Evolutionary conservation across 2,329 filamentous ascomycete genomes (phyloP), one percentile per base, ranked within the genome.

Genomic region (Apiospora aurea): DNA sequence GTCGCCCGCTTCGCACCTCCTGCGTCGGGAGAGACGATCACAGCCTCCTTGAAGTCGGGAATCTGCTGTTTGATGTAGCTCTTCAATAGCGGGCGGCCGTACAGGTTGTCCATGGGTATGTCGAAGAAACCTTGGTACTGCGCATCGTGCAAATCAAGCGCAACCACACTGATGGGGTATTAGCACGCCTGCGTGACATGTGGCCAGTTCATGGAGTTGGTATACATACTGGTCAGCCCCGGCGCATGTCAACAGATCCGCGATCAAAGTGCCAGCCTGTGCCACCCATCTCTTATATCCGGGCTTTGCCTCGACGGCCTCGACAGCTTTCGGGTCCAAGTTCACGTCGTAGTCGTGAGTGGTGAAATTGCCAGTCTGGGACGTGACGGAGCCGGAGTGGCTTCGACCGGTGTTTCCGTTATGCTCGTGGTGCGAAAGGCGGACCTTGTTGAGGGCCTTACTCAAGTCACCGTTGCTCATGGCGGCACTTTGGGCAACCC

Each of bases 91-190:
- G 93, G 92, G 77, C 93, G 91, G 71, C 92, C 96, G 84, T 98
- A 98, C 24, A 99, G 88, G 81, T 99, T 99, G 85, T 99, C 96
- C 71, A 99, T 96, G 2, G 96, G 96, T 72, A 98, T 97, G 80
- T 99, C 96, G 80, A 99, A 98, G 87, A 98, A 99, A 70, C 96
- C 96, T 83, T 99, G 96, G 80, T 98, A 98, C 83, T 99, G 95
- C 57, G 94, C 93, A 82, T 98, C 96, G 81, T 96, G 94, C 70
- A 99, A 88, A 80, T 99, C 96, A 93, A 99, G 97, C 44, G 96
- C 98, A 81, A 98, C 98, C 80, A 97, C 92, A 73, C 79, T 81
- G 71, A 53, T 10, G n/a, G 67, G 69, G 44, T 64, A 26, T 64
- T 41, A 64, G 57, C 34, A 64, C 24, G 57, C 18, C 57, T 64